Evolutionary conservation across 352 stramenopile species (phyloP).

Genomic region (Pythium sukuiense): DNA sequence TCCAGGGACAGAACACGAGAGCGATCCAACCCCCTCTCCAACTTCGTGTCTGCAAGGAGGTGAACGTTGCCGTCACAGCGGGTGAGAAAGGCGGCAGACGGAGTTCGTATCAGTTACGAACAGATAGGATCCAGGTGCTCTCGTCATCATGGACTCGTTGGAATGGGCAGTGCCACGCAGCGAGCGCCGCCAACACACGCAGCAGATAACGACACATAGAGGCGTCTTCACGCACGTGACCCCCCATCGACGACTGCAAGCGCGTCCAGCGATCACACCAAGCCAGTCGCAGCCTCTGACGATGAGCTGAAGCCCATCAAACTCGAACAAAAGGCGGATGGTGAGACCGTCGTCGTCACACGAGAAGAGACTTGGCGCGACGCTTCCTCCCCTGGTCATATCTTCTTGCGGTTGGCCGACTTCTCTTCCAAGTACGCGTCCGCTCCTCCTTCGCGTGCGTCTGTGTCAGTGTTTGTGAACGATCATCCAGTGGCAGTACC

Average conservation of each 20-base stretch:
- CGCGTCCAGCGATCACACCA: neutral
- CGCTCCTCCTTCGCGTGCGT: neutral
- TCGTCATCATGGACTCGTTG: neutral
- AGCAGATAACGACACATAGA: neutral
- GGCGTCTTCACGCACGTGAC: neutral
- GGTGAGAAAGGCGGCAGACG: no score
- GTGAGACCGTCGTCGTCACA: neutral
- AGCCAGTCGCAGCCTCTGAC: neutral
- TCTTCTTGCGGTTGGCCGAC: neutral
- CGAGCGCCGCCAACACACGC: neutral
- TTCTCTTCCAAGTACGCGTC: neutral
- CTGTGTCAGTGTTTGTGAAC: neutral
- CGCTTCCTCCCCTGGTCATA: neutral
- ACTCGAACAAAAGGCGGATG: neutral
- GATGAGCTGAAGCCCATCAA: neutral
- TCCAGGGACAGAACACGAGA: constrained; percentile 1
- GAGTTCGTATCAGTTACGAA: no score
- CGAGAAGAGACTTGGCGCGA: neutral
- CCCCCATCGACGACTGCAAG: neutral
- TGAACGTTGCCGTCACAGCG: neutral
- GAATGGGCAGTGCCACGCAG: neutral
- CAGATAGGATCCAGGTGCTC: neutral
- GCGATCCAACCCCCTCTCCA: neutral
- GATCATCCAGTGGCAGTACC: neutral
- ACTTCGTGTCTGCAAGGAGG: neutral